A percentile compares a stretch with the other conserved stretches of the same genome.
These are phyloP conservation scores for Scalesia atractyloides DNA, from an alignment of 129 eudicot genomes.

Conservation along the genomic window DNA sequence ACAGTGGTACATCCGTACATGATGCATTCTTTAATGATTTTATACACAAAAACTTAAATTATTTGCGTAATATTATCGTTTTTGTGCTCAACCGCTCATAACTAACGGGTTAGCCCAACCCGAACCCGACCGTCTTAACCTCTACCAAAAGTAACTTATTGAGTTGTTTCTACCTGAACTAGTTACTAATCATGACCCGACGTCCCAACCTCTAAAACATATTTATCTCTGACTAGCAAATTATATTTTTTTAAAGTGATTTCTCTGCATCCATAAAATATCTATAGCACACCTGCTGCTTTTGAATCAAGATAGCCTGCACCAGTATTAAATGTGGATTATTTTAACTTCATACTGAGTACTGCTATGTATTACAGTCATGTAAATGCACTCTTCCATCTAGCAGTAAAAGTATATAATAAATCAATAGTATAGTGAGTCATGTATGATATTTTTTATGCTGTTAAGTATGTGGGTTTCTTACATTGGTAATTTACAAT, in stretches of 20 bases:
- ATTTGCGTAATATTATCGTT: no score
- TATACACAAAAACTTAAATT: no score
- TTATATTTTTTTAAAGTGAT: background rate
- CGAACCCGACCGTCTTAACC: no score
- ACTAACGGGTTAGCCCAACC: no score
- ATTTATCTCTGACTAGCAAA: background rate
- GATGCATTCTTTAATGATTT: background rate
- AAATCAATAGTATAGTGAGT: background rate
- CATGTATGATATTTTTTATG: no score
- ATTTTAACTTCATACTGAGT: background rate
- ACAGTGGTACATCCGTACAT: slow-evolving; percentile 4
- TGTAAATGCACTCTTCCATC: slow-evolving; percentile 13
- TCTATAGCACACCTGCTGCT: background rate
- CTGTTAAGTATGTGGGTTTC: background rate
- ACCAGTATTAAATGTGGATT: background rate
- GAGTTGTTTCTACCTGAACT: background rate
- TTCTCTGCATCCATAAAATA: background rate
- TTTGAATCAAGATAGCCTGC: slow-evolving; percentile 15
- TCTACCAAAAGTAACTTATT: no score
- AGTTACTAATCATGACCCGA: no score
- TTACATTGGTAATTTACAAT: background rate
- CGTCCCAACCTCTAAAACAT: background rate
- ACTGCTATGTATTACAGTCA: background rate
- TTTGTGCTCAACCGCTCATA: no score
- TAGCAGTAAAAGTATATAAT: background rate